Evolutionary conservation across 306 rosid genomes (phyloP), one percentile per base, ranked within the genome.

Genomic region (Ammopiptanthus mongolicus): DNA sequence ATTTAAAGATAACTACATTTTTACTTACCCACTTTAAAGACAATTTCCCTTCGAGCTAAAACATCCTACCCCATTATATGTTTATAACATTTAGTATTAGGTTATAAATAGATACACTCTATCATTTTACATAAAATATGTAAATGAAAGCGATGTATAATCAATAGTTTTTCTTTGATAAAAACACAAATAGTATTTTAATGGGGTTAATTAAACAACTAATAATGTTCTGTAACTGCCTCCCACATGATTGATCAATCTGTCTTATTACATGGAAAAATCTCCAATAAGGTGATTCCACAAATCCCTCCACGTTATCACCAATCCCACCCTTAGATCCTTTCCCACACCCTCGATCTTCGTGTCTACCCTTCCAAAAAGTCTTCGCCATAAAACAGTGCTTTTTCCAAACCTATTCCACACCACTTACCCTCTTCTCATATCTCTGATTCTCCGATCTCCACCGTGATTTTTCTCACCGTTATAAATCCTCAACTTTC

Each of bases 281-380:
- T 68, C 78, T 67, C 85, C 85, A 77, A 84, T 76, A 61, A 80
- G 80, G 58, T 73, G 69, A 71, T 71, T 60, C 77, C 80, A 84
- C 84, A 75, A 71, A 65, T 19, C 65, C 73, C 31, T 48, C 78
- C 75, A 80, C 87, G 81, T 68, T 68, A 80, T 78, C 81, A 61
- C 58, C 78, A 73, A 55, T 73, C 81, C 75, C 75, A 81, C 76
- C 87, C 71, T 79, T 31, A 3, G 52, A 56, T 80, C 34, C 64
- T 8, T 12, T 53, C 18, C 56, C 23, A 8, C 3, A 15, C 14
- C 29, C 72, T 75, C 63, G 81, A 48, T 63, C 62, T 68, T 71
- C 63, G 80, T 76, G 76, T 60, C 79, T n/a, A 19, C 57, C 55
- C 73, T 41, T 29, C 21, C 62, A 78, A 17, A 69, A 63, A 36